These are phyloP conservation scores for Ligustrum vulgare DNA, from an alignment of 257 asterid genomes.

Conservation along the genomic window DNA sequence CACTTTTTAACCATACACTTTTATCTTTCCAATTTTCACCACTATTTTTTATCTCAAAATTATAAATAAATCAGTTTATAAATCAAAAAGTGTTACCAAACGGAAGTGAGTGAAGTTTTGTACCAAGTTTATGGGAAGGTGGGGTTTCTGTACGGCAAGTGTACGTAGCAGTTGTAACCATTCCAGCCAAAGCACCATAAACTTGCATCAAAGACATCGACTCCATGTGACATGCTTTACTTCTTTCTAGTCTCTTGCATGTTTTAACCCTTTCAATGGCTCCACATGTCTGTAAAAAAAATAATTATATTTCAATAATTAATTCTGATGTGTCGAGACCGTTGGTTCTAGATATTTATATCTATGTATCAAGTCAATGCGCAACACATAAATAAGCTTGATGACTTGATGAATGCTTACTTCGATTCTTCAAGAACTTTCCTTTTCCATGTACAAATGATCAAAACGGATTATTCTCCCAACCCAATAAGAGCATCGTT, in stretches of 20 bases:
- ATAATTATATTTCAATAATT: neutral
- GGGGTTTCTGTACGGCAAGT: slow-evolving; percentile 23
- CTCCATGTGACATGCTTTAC: slow-evolving; percentile 27
- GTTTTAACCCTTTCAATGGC: neutral
- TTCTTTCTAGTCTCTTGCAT: slow-evolving; percentile 3
- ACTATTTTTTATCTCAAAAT: no score
- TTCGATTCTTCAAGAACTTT: neutral
- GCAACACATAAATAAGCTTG: neutral
- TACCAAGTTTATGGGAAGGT: neutral
- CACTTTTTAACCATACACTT: no score
- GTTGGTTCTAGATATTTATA: neutral
- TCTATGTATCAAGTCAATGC: neutral
- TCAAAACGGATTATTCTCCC: neutral
- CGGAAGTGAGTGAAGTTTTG: no score
- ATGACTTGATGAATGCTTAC: no score
- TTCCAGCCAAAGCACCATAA: neutral
- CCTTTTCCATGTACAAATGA: neutral
- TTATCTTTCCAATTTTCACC: no score
- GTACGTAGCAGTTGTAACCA: slow-evolving; percentile 27
- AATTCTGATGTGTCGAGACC: neutral
- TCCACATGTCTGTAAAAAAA: neutral
- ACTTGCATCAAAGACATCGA: slow-evolving; percentile 7
- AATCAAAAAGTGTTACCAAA: no score
- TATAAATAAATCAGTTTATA: no score
- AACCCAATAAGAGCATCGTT: neutral